Evolutionary conservation across 345 rosid species (phyloP).

Genomic region (Excoecaria agallocha): DNA sequence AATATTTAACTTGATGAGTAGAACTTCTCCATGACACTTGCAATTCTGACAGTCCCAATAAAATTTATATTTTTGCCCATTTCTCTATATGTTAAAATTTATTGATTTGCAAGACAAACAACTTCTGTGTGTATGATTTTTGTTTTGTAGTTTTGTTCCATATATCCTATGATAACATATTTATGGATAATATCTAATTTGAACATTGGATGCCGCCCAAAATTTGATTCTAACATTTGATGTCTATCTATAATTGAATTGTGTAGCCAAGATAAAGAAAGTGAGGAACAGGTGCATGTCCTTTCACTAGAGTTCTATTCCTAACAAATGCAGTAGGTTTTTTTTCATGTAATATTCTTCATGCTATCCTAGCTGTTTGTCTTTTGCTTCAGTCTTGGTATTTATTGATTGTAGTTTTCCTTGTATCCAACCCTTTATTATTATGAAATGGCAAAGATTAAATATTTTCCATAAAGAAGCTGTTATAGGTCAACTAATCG

Average conservation of each 20-base stretch:
- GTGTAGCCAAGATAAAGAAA: too few species aligned
- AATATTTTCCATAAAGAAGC: too few species aligned
- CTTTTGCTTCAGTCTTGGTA: too few species aligned
- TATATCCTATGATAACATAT: background rate
- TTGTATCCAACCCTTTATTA: constrained; percentile 1
- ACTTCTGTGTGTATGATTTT: background rate
- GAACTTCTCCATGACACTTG: too few species aligned
- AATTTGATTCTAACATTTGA: too few species aligned
- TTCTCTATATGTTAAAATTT: background rate
- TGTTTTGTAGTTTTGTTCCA: background rate
- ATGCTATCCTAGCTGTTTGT: background rate
- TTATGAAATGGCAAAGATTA: background rate
- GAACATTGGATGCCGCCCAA: background rate
- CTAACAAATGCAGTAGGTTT: background rate
- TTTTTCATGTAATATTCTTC: background rate
- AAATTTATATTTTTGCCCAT: background rate
- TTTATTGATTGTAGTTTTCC: constrained; percentile 13
- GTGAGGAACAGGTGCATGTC: too few species aligned
- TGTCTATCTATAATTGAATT: too few species aligned
- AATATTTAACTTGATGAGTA: too few species aligned
- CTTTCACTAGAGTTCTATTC: constrained; percentile 14
- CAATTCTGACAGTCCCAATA: background rate
- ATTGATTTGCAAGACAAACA: background rate
- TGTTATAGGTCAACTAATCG: too few species aligned
- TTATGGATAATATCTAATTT: background rate